phyloP scores from a whole-genome alignment of 2,329 filamentous ascomycete species.

The Mycogone perniciosa region DNA sequence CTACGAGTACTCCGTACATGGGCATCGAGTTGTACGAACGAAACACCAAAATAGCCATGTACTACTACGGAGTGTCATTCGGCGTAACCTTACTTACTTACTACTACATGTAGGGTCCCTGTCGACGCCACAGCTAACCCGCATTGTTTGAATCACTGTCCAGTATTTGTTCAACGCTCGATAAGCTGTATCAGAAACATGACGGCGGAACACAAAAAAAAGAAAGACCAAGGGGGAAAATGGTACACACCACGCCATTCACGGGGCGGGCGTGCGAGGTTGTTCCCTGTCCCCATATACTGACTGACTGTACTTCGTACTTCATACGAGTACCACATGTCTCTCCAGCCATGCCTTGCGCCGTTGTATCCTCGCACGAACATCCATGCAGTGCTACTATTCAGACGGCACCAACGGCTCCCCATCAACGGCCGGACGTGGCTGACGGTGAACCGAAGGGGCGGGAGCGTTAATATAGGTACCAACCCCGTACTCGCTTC shows the following conservation, averaged over 20 bases:
- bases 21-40: background rate
- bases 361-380: no score
- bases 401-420: no score
- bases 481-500: no score
- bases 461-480: background rate
- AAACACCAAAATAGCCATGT: background rate
- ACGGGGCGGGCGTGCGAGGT: background rate
- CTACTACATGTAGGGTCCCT: background rate
- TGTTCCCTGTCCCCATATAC: background rate
- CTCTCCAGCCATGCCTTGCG: no score
- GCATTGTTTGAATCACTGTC: background rate
- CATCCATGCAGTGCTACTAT: background rate
- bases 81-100: background rate
- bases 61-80: background rate
- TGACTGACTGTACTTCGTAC: no score
- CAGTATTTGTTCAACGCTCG: background rate
- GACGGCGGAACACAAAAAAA: background rate
- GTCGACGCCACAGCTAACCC: background rate
- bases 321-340: no score
- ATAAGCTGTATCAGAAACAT: slow-evolving; percentile 2
- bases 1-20: no score
- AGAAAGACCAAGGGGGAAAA: background rate
- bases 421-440: background rate
- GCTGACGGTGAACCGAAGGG: background rate
- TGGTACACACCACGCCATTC: background rate